phyloP scores from a whole-genome alignment of 139 green algal genomes.

The Astrephomene gubernaculifera region DNA sequence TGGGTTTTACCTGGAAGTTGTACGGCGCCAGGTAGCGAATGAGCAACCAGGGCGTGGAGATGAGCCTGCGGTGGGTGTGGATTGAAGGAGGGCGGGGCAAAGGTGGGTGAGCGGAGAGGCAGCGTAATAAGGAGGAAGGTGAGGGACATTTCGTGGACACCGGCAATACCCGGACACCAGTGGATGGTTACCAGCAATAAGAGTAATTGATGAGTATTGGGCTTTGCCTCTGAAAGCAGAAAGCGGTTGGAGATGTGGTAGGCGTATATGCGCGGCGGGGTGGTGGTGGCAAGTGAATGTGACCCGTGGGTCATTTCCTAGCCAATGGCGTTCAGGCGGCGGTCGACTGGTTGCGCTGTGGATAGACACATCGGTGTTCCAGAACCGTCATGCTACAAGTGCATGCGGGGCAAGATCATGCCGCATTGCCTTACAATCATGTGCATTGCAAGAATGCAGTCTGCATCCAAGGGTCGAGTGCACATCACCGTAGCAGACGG shows the following conservation, averaged over 20 bases:
- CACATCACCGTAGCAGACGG: too few species aligned
- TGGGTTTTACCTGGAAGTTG: slow-evolving; percentile 23
- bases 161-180: background rate
- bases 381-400: too few species aligned
- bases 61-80: background rate
- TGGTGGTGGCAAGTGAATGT: too few species aligned
- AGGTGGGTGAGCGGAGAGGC: background rate
- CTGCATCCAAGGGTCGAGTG: too few species aligned
- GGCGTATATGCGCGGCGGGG: too few species aligned
- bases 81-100: background rate
- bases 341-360: too few species aligned
- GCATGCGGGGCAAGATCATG: too few species aligned
- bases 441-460: too few species aligned
- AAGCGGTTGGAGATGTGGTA: background rate
- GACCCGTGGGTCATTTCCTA: too few species aligned
- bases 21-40: slow-evolving; percentile 1
- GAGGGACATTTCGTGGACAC: background rate
- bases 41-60: slow-evolving; percentile 25
- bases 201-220: background rate
- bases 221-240: background rate
- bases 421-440: too few species aligned
- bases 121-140: background rate
- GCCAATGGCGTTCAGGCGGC: too few species aligned
- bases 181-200: background rate
- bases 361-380: too few species aligned